A percentile compares a stretch with the other conserved stretches of the same genome.
phyloP scores from a whole-genome alignment of 2,329 filamentous ascomycete genomes.

The Botryotinia convoluta region DNA sequence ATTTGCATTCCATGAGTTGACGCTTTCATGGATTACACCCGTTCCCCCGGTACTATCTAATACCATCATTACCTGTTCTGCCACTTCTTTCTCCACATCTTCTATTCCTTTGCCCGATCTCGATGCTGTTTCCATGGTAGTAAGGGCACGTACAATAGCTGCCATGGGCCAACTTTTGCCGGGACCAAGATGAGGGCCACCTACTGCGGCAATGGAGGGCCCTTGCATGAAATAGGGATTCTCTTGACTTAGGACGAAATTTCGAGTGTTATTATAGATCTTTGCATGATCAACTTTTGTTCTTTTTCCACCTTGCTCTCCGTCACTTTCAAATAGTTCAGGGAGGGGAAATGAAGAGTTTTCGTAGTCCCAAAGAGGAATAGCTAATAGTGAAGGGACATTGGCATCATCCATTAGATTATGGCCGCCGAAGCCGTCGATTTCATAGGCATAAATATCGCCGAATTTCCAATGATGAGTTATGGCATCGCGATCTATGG shows the following conservation, averaged over 20 bases:
- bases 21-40: constrained; percentile 50
- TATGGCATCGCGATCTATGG: constrained; percentile 69
- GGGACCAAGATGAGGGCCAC: constrained; percentile 64
- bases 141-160: constrained; percentile 51
- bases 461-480: constrained; percentile 60
- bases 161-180: constrained; percentile 56
- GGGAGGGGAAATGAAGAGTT: constrained; percentile 31
- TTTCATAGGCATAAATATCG: constrained; percentile 74
- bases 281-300: constrained; percentile 47
- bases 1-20: constrained; percentile 43
- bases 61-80: constrained; percentile 32
- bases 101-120: constrained; percentile 7
- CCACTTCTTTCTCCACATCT: constrained; percentile 33
- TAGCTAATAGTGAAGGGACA: constrained; percentile 63
- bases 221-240: constrained; percentile 72
- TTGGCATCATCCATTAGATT: constrained; percentile 74
- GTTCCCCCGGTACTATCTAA: constrained; percentile 29
- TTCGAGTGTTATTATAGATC: constrained; percentile 75
- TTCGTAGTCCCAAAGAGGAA: constrained; percentile 60
- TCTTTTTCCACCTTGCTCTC: background rate
- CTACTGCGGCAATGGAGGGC: constrained; percentile 61
- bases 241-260: constrained; percentile 70
- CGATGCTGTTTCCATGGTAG: constrained; percentile 39
- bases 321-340: constrained; percentile 22
- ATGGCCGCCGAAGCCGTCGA: constrained; percentile 59